Evolutionary conservation across 352 stramenopile genomes (phyloP).

Genomic region (Pythium periplocum): DNA sequence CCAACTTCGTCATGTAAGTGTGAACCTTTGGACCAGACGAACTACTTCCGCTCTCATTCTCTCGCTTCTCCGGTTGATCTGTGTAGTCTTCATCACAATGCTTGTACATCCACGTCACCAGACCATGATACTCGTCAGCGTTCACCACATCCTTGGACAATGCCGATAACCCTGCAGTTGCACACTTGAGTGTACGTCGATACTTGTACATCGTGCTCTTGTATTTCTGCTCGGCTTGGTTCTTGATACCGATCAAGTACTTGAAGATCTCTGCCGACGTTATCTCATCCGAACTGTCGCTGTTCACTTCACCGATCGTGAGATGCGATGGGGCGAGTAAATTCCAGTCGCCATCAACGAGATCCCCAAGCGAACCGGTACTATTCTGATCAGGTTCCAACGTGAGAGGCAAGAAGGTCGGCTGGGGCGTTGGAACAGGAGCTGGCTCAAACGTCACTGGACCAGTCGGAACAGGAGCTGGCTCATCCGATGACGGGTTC

Average conservation of each 20-base stretch:
- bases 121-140: conserved; percentile 20
- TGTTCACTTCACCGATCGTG: conserved; percentile 19
- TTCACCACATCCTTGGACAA: conserved; percentile 24
- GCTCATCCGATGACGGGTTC: too few relatives aligned
- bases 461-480: too few relatives aligned
- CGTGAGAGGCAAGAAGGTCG: too few relatives aligned
- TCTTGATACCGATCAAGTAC: conserved; percentile 21
- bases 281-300: conserved; percentile 20
- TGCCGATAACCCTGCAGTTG: conserved; percentile 18
- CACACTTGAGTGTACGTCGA: conserved; percentile 25
- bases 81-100: conserved; percentile 22
- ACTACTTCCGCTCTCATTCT: not conserved
- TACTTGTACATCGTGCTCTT: conserved; percentile 24
- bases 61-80: conserved; percentile 1
- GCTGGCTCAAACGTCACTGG: too few relatives aligned
- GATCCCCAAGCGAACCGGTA: too few relatives aligned
- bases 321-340: conserved; percentile 23
- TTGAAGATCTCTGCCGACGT: conserved; percentile 24
- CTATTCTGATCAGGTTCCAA: too few relatives aligned
- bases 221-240: conserved; percentile 19
- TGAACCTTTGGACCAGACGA: conserved; percentile 7
- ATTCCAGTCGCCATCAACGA: conserved; percentile 20
- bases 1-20: conserved; percentile 42
- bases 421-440: too few relatives aligned
- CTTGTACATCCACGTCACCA: conserved; percentile 35